These are phyloP conservation scores for Tolypocladium nubicola DNA, from an alignment of 2,329 filamentous ascomycete genomes.

Conservation along the genomic window DNA sequence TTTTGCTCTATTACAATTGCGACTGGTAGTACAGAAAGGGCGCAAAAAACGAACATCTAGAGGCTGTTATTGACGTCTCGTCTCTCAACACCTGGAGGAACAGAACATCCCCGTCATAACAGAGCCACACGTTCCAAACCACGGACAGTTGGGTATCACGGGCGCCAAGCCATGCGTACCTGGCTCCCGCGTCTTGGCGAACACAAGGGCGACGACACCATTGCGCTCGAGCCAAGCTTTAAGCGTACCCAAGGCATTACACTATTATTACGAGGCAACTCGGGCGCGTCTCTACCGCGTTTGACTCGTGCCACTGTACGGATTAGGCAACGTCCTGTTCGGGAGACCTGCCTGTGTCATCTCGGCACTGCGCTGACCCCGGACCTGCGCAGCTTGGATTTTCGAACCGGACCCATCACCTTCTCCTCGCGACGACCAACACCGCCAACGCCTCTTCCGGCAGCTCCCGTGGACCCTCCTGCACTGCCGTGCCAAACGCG, in stretches of 20 bases:
- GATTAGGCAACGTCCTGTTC: too few species aligned
- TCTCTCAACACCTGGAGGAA: not conserved
- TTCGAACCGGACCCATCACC: not conserved
- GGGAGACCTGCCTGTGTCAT: not conserved
- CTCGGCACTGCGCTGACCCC: not conserved
- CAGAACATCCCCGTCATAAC: not conserved
- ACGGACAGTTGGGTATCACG: not conserved
- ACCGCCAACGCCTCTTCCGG: not conserved
- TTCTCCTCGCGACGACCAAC: not conserved
- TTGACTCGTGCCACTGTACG: too few species aligned
- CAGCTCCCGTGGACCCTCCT: not conserved
- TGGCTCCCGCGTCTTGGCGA: not conserved
- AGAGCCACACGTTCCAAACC: not conserved
- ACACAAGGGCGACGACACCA: too few species aligned
- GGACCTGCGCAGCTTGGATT: not conserved
- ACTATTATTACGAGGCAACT: too few species aligned
- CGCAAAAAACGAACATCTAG: too few species aligned
- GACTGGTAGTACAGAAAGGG: too few species aligned
- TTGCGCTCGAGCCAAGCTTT: not conserved
- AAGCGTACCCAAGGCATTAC: not conserved
- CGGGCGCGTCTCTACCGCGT: too few species aligned
- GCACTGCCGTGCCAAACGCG: not conserved
- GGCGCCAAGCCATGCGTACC: too few species aligned
- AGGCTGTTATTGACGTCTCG: not conserved
- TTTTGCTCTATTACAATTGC: not conserved